A percentile compares a stretch with the other conserved stretches of the same genome.
These are phyloP conservation scores for Yamadazyma kanchanaburiensis DNA, from an alignment of 1,139 yeast genomes.

Conservation along the genomic window DNA sequence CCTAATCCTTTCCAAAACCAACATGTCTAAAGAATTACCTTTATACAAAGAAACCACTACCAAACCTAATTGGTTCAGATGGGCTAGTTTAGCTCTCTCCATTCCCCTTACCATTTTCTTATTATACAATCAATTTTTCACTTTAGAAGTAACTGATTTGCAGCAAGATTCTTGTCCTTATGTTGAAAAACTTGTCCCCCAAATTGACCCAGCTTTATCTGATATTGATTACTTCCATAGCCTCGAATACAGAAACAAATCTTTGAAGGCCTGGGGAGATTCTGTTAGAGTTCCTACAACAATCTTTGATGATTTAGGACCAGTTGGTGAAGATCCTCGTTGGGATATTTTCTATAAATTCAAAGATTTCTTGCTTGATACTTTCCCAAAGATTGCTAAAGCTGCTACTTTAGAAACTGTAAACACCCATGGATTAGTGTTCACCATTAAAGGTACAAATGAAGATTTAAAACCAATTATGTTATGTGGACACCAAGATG, in stretches of 20 bases:
- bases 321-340: constrained; percentile 31
- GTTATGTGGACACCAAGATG: constrained; percentile 78
- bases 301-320: constrained; percentile 34
- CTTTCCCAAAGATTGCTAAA: constrained; percentile 59
- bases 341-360: constrained; percentile 41
- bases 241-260: constrained; percentile 24
- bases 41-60: no score
- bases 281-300: constrained; percentile 37
- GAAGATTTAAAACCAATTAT: constrained; percentile 56
- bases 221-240: constrained; percentile 17
- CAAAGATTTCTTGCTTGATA: constrained; percentile 49
- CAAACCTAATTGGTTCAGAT: no score
- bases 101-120: no score
- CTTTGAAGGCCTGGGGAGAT: constrained; percentile 17
- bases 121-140: no score
- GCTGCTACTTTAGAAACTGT: constrained; percentile 51
- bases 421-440: constrained; percentile 65
- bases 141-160: no score
- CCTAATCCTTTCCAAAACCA: no score
- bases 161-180: no score
- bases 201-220: constrained; percentile 7
- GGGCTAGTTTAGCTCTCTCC: no score
- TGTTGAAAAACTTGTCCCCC: constrained; percentile 16
- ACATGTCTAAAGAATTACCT: no score
- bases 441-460: constrained; percentile 62